These are phyloP conservation scores for Magnolia changhungtana DNA, from an alignment of 164 flowering plant genomes.

Conservation along the genomic window DNA sequence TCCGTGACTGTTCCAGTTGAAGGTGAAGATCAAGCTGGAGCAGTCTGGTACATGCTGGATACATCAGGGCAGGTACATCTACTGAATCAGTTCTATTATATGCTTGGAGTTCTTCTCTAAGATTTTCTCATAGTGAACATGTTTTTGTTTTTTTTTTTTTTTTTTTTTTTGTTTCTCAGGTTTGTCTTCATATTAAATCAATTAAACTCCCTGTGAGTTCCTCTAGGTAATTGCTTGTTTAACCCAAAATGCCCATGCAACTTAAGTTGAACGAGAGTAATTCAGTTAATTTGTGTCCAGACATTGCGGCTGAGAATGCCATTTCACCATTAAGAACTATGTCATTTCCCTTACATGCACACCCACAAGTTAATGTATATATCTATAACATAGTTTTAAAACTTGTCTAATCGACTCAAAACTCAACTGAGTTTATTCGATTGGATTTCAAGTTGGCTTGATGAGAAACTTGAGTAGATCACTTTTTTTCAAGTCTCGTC, in stretches of 20 bases:
- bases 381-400: background rate
- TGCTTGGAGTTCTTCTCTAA: background rate
- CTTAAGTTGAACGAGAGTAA: background rate
- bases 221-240: conserved; percentile 54
- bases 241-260: background rate
- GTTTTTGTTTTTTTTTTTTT: conserved; percentile 9
- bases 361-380: background rate
- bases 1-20: conserved; percentile 77
- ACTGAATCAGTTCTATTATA: background rate
- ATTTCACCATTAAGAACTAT: background rate
- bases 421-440: background rate
- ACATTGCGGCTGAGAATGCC: background rate
- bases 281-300: background rate
- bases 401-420: background rate
- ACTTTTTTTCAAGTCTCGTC: too few species aligned
- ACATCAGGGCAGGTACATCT: conserved; percentile 89
- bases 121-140: background rate
- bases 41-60: conserved; percentile 81
- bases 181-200: conserved; percentile 83
- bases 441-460: background rate
- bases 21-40: conserved; percentile 80
- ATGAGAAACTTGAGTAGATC: background rate
- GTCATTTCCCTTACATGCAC: background rate
- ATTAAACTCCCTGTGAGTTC: conserved; percentile 49
- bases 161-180: conserved; percentile 45